phyloP scores from a whole-genome alignment of 1,284 basidiomycete species.

The Cutaneotrichosporon cutaneum region DNA sequence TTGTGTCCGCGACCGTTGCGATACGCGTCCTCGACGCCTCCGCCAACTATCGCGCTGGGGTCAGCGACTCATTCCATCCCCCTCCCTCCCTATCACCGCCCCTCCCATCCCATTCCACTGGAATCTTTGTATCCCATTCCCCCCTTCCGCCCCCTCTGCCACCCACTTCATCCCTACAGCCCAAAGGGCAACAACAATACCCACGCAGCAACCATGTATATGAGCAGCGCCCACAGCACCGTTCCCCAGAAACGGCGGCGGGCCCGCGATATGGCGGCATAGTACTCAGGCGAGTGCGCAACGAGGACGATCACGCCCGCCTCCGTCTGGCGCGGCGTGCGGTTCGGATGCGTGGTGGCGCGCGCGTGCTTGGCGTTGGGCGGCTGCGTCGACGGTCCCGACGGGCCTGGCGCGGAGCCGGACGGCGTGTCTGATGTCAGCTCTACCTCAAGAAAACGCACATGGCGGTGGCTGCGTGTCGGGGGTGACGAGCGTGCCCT shows the following conservation, averaged over 20 bases:
- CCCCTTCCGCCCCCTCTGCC: too few species aligned
- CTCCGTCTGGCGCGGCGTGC: constrained; percentile 7
- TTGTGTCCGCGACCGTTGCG: constrained; percentile 1
- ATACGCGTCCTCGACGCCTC: constrained; percentile 13
- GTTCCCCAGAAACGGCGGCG: constrained; percentile 47
- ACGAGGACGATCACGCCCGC: constrained; percentile 15
- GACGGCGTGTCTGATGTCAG: constrained; percentile 9
- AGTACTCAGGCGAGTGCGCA: constrained; percentile 13
- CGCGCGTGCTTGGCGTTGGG: not conserved
- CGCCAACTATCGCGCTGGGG: constrained; percentile 13
- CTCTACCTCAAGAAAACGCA: not conserved
- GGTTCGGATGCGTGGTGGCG: not conserved
- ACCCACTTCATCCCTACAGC: too few species aligned
- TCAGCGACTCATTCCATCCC: not conserved
- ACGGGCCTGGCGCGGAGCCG: not conserved
- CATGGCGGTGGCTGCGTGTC: constrained; percentile 15
- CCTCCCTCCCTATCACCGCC: too few species aligned
- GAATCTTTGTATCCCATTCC: too few species aligned
- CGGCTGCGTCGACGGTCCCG: not conserved
- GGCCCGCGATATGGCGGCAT: constrained; percentile 35
- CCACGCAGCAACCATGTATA: constrained; percentile 47
- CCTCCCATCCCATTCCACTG: too few species aligned
- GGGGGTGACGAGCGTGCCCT: not conserved
- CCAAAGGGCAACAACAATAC: constrained; percentile 17
- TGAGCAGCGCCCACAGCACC: constrained; percentile 47